These are phyloP conservation scores for Epichloe festucae DNA, from an alignment of 2,329 filamentous ascomycete genomes.

Conservation along the genomic window DNA sequence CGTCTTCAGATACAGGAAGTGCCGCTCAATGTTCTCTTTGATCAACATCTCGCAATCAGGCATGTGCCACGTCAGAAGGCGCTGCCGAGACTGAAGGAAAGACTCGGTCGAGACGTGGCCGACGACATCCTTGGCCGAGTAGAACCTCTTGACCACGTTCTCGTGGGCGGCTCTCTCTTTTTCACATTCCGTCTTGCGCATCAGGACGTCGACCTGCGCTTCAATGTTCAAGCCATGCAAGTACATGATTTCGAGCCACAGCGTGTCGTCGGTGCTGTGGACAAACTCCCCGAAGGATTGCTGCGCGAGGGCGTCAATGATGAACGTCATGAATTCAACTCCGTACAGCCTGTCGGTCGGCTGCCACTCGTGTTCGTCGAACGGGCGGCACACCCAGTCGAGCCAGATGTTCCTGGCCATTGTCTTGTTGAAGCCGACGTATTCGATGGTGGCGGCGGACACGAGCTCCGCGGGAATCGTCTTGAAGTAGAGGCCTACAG, in stretches of 20 bases:
- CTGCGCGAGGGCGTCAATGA: not conserved
- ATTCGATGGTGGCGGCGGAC: not conserved
- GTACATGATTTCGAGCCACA: too few species aligned
- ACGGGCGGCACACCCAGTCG: not conserved
- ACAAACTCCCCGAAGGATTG: too few species aligned
- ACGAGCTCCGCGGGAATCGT: not conserved
- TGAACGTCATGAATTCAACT: not conserved
- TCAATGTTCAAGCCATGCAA: too few species aligned
- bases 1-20: not conserved
- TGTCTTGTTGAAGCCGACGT: not conserved
- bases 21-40: not conserved
- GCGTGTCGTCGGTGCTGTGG: too few species aligned
- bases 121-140: too few species aligned
- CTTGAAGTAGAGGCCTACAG: not conserved
- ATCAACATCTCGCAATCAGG: not conserved
- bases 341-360: not conserved
- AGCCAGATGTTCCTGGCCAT: not conserved
- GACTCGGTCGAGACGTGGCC: too few species aligned
- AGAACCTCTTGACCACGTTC: too few species aligned
- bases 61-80: not conserved
- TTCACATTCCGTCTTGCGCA: too few species aligned
- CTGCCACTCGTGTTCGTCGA: accelerated
- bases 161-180: too few species aligned
- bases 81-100: too few species aligned
- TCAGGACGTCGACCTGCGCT: too few species aligned